Evolutionary conservation across 2,329 filamentous ascomycete genomes (phyloP).

Genomic region (Monosporascus sp.): DNA sequence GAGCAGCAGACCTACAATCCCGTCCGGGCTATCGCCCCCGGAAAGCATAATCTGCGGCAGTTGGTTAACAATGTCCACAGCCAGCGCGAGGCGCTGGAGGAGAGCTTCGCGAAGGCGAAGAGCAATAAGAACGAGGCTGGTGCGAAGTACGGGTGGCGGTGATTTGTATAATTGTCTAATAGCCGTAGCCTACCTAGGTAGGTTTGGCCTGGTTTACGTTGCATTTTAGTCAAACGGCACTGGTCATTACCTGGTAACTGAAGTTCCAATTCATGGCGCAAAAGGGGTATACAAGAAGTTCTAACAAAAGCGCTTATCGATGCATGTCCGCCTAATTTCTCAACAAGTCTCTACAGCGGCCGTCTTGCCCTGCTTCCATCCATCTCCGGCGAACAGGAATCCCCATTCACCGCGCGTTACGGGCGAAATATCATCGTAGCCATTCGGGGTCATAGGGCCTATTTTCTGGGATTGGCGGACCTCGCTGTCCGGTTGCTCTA

Average conservation of each 20-base stretch:
- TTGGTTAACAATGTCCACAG: conserved; percentile 76
- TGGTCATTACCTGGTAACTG: too few relatives aligned
- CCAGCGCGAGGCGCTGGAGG: conserved; percentile 83
- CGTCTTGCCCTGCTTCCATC: conserved; percentile 37
- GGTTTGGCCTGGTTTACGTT: too few relatives aligned
- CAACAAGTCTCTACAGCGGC: conserved; percentile 49
- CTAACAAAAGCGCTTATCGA: not conserved
- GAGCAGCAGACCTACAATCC: conserved; percentile 70
- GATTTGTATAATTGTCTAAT: conserved; percentile 3
- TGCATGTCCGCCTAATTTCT: conserved; percentile 8
- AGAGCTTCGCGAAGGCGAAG: conserved; percentile 80
- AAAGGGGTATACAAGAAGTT: not conserved
- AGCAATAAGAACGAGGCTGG: conserved; percentile 78
- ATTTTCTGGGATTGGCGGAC: conserved; percentile 20
- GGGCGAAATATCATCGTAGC: conserved; percentile 57
- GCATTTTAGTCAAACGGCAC: too few relatives aligned
- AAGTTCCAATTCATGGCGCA: not conserved
- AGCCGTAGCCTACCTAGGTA: too few relatives aligned
- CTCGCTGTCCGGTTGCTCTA: conserved; percentile 3
- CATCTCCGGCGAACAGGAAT: conserved; percentile 48
- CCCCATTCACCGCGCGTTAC: conserved; percentile 59
- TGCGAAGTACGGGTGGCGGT: conserved; percentile 74
- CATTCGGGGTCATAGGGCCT: conserved; percentile 52
- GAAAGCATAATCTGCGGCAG: conserved; percentile 86
- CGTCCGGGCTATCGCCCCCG: conserved; percentile 73